These are phyloP conservation scores for Allantophomopsis cytisporea DNA, from an alignment of 2,329 filamentous ascomycete genomes.

Conservation along the genomic window DNA sequence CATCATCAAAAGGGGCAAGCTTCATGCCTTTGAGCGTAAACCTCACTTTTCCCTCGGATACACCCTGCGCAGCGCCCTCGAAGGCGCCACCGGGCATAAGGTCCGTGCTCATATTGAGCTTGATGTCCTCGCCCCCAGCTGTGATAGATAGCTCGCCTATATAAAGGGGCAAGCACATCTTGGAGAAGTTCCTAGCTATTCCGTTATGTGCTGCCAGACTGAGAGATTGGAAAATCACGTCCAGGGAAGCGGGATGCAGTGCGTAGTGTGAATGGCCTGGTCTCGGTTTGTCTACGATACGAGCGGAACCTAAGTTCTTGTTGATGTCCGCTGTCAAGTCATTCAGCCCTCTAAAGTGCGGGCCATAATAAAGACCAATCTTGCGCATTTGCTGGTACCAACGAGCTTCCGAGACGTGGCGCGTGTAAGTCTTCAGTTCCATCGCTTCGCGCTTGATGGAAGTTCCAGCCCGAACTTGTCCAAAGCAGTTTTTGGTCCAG, in stretches of 20 bases:
- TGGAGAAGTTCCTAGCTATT: conserved; percentile 2
- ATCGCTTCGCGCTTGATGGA: background rate
- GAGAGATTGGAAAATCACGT: conserved; percentile 5
- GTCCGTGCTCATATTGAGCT: too few relatives aligned
- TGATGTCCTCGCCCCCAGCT: too few relatives aligned
- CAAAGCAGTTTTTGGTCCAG: conserved; percentile 17
- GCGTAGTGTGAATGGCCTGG: conserved; percentile 2
- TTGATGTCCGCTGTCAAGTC: conserved; percentile 2
- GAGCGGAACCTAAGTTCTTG: background rate
- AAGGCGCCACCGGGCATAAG: too few relatives aligned
- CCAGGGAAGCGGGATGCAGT: conserved; percentile 7
- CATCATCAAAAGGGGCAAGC: too few relatives aligned
- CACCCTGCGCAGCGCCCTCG: too few relatives aligned
- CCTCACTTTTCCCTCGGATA: too few relatives aligned
- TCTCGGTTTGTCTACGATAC: background rate
- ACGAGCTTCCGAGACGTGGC: conserved; percentile 8
- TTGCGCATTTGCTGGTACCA: conserved; percentile 12
- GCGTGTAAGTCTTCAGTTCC: background rate
- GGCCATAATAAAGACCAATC: conserved; percentile 12
- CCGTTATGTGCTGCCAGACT: conserved; percentile 5
- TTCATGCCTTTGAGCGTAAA: too few relatives aligned
- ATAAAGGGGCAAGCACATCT: conserved; percentile 6
- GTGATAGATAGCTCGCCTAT: too few relatives aligned
- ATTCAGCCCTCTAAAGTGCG: conserved; percentile 9
- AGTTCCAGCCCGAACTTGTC: conserved; percentile 7